phyloP scores from a whole-genome alignment of 2,329 filamentous ascomycete genomes.

The Endothia cerciana region DNA sequence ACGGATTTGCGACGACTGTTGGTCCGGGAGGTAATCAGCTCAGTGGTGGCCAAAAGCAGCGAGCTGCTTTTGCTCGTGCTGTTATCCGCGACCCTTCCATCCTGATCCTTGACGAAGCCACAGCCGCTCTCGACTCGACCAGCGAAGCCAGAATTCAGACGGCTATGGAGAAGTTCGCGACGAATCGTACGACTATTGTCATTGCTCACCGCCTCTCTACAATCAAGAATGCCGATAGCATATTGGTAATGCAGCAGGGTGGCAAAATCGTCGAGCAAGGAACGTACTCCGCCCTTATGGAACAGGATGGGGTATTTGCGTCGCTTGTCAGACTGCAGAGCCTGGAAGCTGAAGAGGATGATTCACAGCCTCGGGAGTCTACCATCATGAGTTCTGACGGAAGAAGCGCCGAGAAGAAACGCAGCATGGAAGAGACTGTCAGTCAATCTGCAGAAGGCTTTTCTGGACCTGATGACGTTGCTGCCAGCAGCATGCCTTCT shows the following conservation, averaged over 20 bases:
- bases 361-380: too few relatives aligned
- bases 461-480: too few relatives aligned
- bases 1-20: slow-evolving; percentile 54
- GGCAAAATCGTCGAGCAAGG: too few relatives aligned
- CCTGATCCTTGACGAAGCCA: slow-evolving; percentile 65
- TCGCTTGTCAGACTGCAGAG: too few relatives aligned
- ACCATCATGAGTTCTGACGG: too few relatives aligned
- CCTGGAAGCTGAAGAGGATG: too few relatives aligned
- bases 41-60: slow-evolving; percentile 64
- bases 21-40: slow-evolving; percentile 58
- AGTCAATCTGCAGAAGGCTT: too few relatives aligned
- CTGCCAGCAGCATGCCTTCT: too few relatives aligned
- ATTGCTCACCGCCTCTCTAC: slow-evolving; percentile 67
- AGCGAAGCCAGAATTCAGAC: slow-evolving; percentile 59
- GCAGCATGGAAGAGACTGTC: too few relatives aligned
- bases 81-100: slow-evolving; percentile 61
- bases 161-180: slow-evolving; percentile 47
- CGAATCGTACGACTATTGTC: slow-evolving; percentile 60
- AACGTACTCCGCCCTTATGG: too few relatives aligned
- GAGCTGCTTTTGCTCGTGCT: slow-evolving; percentile 61
- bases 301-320: too few relatives aligned
- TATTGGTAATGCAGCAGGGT: slow-evolving; percentile 69
- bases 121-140: slow-evolving; percentile 61
- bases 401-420: too few relatives aligned
- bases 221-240: slow-evolving; percentile 65